A percentile compares a stretch with the other conserved stretches of the same genome.
phyloP scores from a whole-genome alignment of 164 flowering plant species.

The Nelumbo lutea region DNA sequence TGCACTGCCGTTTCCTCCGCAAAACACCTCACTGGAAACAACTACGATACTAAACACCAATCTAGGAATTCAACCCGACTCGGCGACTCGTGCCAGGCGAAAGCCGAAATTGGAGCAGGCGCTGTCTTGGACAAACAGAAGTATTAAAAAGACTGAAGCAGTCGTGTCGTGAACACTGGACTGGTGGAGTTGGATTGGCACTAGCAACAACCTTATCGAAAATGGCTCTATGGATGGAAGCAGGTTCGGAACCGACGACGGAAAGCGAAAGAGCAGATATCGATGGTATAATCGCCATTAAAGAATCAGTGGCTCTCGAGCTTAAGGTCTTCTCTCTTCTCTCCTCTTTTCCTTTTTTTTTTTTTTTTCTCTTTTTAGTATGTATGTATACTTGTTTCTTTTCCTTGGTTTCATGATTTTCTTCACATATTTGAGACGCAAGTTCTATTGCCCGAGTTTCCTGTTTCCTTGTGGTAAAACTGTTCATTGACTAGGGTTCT shows the following conservation, averaged over 20 bases:
- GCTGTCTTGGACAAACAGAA: no score
- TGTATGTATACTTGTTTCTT: background rate
- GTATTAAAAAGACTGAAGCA: no score
- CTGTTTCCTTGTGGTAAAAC: background rate
- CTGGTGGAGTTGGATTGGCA: no score
- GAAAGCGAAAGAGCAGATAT: slow-evolving; percentile 70
- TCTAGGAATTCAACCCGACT: no score
- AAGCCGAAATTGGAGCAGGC: no score
- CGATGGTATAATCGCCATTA: slow-evolving; percentile 75
- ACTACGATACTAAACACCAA: no score
- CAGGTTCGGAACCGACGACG: slow-evolving; percentile 62
- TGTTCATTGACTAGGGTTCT: background rate
- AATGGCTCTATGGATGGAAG: slow-evolving; percentile 76
- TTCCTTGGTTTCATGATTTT: background rate
- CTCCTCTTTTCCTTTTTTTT: background rate
- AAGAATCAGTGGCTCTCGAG: slow-evolving; percentile 74
- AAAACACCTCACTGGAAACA: no score
- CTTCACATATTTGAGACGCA: background rate
- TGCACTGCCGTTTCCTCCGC: no score
- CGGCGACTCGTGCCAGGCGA: no score
- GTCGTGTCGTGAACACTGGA: no score
- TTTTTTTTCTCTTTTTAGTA: background rate
- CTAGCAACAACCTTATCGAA: background rate
- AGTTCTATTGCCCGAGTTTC: no score
- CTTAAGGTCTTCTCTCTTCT: slow-evolving; percentile 50